Percentiles rank a stretch among this genome's conserved stretches.
These are phyloP conservation scores for Chlamydomonas applanata DNA, from an alignment of 139 green algal genomes.

Conservation along the genomic window DNA sequence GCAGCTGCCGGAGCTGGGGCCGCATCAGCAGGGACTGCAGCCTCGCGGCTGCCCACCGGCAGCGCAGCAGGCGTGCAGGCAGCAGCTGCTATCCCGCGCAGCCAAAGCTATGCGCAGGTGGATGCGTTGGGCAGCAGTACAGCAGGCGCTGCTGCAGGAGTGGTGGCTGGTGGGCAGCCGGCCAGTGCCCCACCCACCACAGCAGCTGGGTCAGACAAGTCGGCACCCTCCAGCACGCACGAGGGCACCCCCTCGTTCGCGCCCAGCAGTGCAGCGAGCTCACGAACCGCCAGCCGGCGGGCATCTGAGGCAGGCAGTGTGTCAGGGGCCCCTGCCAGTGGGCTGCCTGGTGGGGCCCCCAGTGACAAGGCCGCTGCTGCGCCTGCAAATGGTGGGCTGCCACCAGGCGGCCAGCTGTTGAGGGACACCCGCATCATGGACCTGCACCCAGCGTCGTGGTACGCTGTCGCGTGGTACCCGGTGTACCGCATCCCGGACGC, in stretches of 20 bases:
- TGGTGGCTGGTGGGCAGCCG: background rate
- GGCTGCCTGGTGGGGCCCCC: background rate
- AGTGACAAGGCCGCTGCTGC: background rate
- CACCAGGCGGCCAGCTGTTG: slow-evolving; percentile 32
- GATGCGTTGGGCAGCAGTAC: background rate
- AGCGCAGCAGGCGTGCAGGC: background rate
- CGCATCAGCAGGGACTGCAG: slow-evolving; percentile 8
- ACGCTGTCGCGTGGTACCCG: slow-evolving; percentile 84
- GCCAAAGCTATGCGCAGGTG: no score
- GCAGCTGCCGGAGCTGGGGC: slow-evolving; percentile 17
- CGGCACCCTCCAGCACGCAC: slow-evolving; percentile 2
- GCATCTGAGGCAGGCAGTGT: no score
- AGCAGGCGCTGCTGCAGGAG: background rate
- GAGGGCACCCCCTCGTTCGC: background rate
- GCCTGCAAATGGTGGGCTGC: background rate
- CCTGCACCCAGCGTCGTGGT: slow-evolving; percentile 84
- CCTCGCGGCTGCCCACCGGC: background rate
- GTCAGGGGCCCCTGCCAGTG: background rate
- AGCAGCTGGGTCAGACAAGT: background rate
- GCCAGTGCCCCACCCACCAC: background rate
- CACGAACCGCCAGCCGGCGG: background rate
- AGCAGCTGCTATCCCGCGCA: background rate
- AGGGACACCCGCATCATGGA: slow-evolving; percentile 47
- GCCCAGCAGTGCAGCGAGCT: background rate
- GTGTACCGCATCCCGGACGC: slow-evolving; percentile 86